Percentiles rank a stretch among this genome's conserved stretches.
phyloP scores from a whole-genome alignment of 768 basidiomycete genomes.

The Gymnopilus junonius region DNA sequence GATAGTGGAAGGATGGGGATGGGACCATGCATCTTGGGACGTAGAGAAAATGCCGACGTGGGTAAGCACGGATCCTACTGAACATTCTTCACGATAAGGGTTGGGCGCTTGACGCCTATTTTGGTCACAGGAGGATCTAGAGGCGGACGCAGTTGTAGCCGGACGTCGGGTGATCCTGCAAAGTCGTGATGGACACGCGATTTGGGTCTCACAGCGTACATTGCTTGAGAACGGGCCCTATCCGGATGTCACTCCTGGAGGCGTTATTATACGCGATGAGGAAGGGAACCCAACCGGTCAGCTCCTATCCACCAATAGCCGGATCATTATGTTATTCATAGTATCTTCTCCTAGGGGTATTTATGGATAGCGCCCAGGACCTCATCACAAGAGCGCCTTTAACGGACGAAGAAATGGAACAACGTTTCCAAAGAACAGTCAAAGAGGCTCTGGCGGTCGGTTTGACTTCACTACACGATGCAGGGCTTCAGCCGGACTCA shows the following conservation, averaged over 20 bases:
- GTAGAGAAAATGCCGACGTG: slow-evolving; percentile 17
- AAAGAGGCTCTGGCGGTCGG: slow-evolving; percentile 70
- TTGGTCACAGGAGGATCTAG: slow-evolving; percentile 63
- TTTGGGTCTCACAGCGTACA: slow-evolving; percentile 78
- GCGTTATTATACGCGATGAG: slow-evolving; percentile 72
- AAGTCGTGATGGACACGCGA: slow-evolving; percentile 86
- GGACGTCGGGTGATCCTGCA: slow-evolving; percentile 79
- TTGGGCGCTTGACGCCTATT: background rate
- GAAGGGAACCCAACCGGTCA: slow-evolving; percentile 73
- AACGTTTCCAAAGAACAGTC: slow-evolving; percentile 65
- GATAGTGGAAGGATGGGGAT: slow-evolving; percentile 82
- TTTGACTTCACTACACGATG: slow-evolving; percentile 87
- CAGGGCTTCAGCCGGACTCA: slow-evolving; percentile 68
- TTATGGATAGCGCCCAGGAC: slow-evolving; percentile 88
- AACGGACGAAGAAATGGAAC: slow-evolving; percentile 63
- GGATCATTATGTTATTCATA: background rate
- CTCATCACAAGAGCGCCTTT: slow-evolving; percentile 65
- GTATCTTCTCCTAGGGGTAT: slow-evolving; percentile 52
- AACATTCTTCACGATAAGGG: background rate
- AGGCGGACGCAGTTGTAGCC: slow-evolving; percentile 65
- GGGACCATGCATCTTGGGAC: slow-evolving; percentile 86
- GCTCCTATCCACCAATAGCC: background rate
- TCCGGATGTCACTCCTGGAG: slow-evolving; percentile 76
- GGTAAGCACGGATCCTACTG: slow-evolving; percentile 52
- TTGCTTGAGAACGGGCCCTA: slow-evolving; percentile 62